A percentile compares a stretch with the other conserved stretches of the same genome.
Conservation (phyloP, 2,329 filamentous ascomycete genomes). For the Chrysoporthe puriensis region DNA sequence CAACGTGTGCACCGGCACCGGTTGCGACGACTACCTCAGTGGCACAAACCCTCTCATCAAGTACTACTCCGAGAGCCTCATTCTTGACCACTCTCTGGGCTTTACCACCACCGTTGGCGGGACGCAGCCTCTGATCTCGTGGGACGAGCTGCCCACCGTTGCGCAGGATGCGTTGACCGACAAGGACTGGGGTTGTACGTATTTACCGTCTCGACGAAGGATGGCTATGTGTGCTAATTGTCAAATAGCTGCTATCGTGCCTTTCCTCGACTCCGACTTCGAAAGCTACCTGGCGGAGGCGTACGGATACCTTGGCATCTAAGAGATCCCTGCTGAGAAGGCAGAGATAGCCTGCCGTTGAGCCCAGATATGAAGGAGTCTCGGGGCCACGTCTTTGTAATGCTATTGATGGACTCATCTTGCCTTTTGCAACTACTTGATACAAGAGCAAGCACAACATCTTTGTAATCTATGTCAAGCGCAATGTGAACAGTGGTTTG, state of each 20-base stretch:
- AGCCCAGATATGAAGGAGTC: not conserved
- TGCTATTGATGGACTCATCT: not conserved
- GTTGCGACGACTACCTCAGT: slow-evolving; percentile 26
- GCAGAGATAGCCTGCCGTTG: too few species aligned
- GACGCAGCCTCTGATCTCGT: slow-evolving; percentile 46
- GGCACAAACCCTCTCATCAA: slow-evolving; percentile 36
- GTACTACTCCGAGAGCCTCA: slow-evolving; percentile 38
- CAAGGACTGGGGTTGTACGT: slow-evolving; percentile 43
- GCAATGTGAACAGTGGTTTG: too few species aligned
- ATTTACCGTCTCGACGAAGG: too few species aligned
- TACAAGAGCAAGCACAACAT: too few species aligned
- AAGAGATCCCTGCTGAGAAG: not conserved
- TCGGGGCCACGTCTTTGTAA: not conserved
- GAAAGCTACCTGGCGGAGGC: slow-evolving; percentile 30
- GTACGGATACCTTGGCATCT: slow-evolving; percentile 16
- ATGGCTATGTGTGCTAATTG: not conserved
- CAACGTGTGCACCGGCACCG: slow-evolving; percentile 33
- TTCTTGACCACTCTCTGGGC: slow-evolving; percentile 42
- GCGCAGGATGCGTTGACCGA: slow-evolving; percentile 41
- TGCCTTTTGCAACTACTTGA: too few species aligned
- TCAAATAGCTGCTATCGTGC: slow-evolving; percentile 40
- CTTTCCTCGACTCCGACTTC: slow-evolving; percentile 40
- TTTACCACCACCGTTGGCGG: slow-evolving; percentile 43
- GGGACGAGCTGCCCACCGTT: slow-evolving; percentile 45
- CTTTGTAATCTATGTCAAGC: too few species aligned